These are phyloP conservation scores for Usnea hakonensis DNA, from an alignment of 495 filamentous ascomycete species.

Conservation along the genomic window DNA sequence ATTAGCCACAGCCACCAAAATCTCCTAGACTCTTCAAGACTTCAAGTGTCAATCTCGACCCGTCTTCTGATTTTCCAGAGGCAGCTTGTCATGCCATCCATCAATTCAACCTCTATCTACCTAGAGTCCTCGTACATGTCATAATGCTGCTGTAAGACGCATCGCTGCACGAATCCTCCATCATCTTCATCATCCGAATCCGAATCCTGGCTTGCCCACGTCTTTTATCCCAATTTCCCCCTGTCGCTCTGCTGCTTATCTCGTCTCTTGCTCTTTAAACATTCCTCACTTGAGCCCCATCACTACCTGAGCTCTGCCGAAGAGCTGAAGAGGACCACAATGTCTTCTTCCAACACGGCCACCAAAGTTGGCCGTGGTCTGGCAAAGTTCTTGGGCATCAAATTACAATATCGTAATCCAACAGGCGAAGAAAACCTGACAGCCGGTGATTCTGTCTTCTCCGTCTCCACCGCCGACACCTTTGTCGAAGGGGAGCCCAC, in stretches of 20 bases:
- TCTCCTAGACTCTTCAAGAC: not conserved
- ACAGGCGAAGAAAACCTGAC: constrained; percentile 50
- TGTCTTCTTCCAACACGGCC: constrained; percentile 3
- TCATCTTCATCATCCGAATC: not conserved
- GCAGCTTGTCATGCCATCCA: not conserved
- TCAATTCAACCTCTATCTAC: not conserved
- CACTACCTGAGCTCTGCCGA: not conserved
- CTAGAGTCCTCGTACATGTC: not conserved
- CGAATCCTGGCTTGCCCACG: not conserved
- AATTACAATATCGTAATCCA: constrained; percentile 59
- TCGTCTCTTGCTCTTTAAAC: not conserved
- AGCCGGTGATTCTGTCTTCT: constrained; percentile 72
- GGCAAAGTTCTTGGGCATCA: constrained; percentile 80
- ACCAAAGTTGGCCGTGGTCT: constrained; percentile 60
- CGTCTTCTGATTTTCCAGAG: not conserved
- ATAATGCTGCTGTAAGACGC: not conserved
- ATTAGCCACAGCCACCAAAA: not conserved
- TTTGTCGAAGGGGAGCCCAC: constrained; percentile 82
- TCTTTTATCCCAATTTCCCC: not conserved
- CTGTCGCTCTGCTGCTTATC: not conserved
- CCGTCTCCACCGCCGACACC: constrained; percentile 63
- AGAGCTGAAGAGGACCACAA: not conserved
- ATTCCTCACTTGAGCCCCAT: not conserved
- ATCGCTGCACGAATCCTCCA: not conserved
- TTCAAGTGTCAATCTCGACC: not conserved